Base-by-base conservation (phyloP, 257 asterid species). In the Thymus mandschuricus region DNA sequence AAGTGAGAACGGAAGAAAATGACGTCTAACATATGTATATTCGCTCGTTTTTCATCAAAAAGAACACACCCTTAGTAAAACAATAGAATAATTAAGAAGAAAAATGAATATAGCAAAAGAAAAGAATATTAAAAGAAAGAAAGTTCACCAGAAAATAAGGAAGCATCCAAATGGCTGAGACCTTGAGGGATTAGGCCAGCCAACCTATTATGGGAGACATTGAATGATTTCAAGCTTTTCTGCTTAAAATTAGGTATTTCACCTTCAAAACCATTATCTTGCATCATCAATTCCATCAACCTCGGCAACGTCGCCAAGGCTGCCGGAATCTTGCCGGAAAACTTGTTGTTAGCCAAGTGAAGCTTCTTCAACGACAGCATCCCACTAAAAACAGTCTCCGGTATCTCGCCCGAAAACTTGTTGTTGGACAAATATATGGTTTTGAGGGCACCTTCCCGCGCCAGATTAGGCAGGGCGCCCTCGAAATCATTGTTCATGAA, bases 321-420 rank as follows among this genome's bases (percentile, higher is more conserved):
- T 0, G 46, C 11, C 3, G 95, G 96, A 35, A 89, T 84, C 4
- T 48, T 10, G 7, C 95, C 96, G 2, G 76, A 35, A 0, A 89
- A 75, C 52, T 65, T 50, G 58, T 89, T 89, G 56, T 78, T 66
- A 1, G 81, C 82, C 77, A 89, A 48, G 72, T 87, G 81, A 61
- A 89, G 78, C 51, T 84, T 89, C 88, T 84, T 89, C 64, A 89
- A 63, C 0, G 80, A 79, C 4, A 27, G 3, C 92, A 88, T 84
- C 71, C 86, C 81, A 2, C 56, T 27, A 21, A 89, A 89, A 15
- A 73, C 21, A 10, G 4, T 28, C 6, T 33, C 10, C 0, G 76
- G 70, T 4, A 89, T 81, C 58, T 60, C 81, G 2, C 92, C 89
- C 1, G 86, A 78, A 34, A 89, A 89, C 68, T 79, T 76, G 54